Evolutionary conservation across 768 basidiomycete species (phyloP), one percentile per base, ranked within the genome.

Genomic region (Leccinum variicolor): DNA sequence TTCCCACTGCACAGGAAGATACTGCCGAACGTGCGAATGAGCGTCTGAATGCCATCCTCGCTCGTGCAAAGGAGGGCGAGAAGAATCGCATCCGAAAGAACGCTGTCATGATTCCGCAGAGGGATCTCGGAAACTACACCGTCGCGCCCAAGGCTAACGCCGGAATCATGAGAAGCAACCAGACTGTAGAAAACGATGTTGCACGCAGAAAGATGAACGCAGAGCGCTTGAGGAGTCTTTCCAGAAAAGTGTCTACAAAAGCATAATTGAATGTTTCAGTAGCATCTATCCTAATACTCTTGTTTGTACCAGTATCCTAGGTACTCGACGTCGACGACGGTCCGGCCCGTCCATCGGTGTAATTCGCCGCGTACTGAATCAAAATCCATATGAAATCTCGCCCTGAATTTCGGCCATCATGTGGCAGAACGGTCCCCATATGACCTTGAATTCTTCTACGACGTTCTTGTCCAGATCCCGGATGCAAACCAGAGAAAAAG

Each of bases 101-200:
- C 55, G 89, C 89, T 3, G 92, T 94, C 33, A 81, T 83, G 76
- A 92, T 95, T 55, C 92, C 93, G 2, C 82, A 89, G 70, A 76
- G 86, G 53, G 82, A 89, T 57, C 68, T 92, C 14, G 86, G 87
- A 52, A 87, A 77, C 58, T 95, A 92, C 72, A 89, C 88, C 0
- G 83, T 94, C 26, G 92, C 92, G 41, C 92, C 92, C 8, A 81
- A 73, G 68, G 64, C 71, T 53, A 85, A 81, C 53, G 73, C 79
- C 5, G 87, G 86, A 2, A 64, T 84, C 39, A 62, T 75, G 53
- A 78, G 79, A 66, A 73, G 71, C 51, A 86, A 79, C 63, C 62
- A 69, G 29, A 87, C 85, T 52, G 89, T 92, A 21, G 89, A 90
- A 58, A 81, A 77, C 58, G 90, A 92, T 69, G 81, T 85, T 55